Percentiles rank a stretch among this genome's conserved stretches.
Evolutionary conservation across 352 stramenopile species (phyloP).

Genomic region (Nothophytophthora sp.): DNA sequence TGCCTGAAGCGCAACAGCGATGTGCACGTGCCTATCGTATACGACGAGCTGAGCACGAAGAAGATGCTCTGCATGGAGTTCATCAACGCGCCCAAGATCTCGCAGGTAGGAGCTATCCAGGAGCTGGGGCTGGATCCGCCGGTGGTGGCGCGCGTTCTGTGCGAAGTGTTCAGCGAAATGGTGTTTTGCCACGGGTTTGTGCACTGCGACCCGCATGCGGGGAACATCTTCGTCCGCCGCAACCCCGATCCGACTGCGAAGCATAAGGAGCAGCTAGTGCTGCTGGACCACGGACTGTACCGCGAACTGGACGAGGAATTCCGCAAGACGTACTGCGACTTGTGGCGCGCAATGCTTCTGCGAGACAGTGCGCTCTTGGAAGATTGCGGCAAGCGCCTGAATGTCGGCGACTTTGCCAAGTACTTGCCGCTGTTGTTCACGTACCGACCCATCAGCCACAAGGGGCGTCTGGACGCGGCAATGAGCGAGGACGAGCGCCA

Average conservation of each 20-base stretch:
- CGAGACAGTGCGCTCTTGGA: constrained; percentile 81
- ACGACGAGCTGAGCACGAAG: constrained; percentile 85
- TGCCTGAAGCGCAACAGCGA: constrained; percentile 54
- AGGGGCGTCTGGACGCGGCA: constrained; percentile 51
- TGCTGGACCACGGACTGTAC: constrained; percentile 98
- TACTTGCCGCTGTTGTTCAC: constrained; percentile 89
- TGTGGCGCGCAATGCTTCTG: constrained; percentile 96
- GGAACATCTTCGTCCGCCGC: constrained; percentile 91
- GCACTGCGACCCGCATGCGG: constrained; percentile 96
- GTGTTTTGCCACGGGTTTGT: constrained; percentile 96
- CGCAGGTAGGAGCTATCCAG: constrained; percentile 84
- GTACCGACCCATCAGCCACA: constrained; percentile 74
- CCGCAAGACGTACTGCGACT: constrained; percentile 92
- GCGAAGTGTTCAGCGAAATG: constrained; percentile 94
- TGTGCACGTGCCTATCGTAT: constrained; percentile 86
- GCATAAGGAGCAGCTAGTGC: constrained; percentile 90
- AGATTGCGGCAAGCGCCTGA: constrained; percentile 52
- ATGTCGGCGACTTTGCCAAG: constrained; percentile 60
- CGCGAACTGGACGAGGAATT: constrained; percentile 93
- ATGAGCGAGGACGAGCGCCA: constrained; percentile 74
- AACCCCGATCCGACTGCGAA: constrained; percentile 46
- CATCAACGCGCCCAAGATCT: constrained; percentile 95
- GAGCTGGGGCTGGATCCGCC: constrained; percentile 76
- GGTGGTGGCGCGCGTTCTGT: constrained; percentile 87
- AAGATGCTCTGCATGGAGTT: constrained; percentile 98